Base-by-base conservation (phyloP, 2,329 filamentous ascomycete species). In the Pseudopyricularia cyperi region DNA sequence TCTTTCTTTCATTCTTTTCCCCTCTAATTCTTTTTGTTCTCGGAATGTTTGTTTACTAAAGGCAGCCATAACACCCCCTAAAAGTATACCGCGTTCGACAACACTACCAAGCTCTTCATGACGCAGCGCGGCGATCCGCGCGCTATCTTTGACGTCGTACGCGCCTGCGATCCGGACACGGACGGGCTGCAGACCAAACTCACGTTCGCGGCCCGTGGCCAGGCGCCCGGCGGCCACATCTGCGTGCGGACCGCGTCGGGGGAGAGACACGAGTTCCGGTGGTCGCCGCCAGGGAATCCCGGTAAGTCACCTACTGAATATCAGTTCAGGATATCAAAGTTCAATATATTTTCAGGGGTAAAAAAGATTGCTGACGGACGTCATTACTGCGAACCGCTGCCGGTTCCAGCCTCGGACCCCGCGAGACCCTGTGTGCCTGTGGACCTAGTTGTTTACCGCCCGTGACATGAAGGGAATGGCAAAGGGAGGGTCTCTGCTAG, bases 61-160 rank as follows among this genome's bases (percentile, higher is more conserved):
- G 11, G 19, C 35, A 39, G 9, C 30, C 3, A 46, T 2, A 7
- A 48, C 2, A 4, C 15, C 9, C n/a, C n/a, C n/a, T n/a, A n/a
- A 42, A 32, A 71, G 68, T 70, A 70, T 54, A 65, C 66, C 22
- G 58, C 59, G n/a, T 60, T 62, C 30, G 70, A 73, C 56, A 69
- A 73, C 56, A 73, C 70, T 3, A 73, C 70, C 39, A 73, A 73
- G 59, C 64, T 72, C 57, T 73, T 73, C 61, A 71, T 72, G 66
- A 72, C 71, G 2, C 63, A 70, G 28, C 67, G 70, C 2, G 64
- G 64, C 7, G 68, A 72, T 52, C 68, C 70, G 1, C 62, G 64
- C 12, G 70, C 69, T 19, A 57, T 68, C 51, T 72, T 68, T 52
- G 59, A 67, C 37, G 64, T 66, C n/a, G 59, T 59, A 6, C 70